These are phyloP conservation scores for Ustulina deusta DNA, from an alignment of 2,329 filamentous ascomycete species.

Conservation along the genomic window DNA sequence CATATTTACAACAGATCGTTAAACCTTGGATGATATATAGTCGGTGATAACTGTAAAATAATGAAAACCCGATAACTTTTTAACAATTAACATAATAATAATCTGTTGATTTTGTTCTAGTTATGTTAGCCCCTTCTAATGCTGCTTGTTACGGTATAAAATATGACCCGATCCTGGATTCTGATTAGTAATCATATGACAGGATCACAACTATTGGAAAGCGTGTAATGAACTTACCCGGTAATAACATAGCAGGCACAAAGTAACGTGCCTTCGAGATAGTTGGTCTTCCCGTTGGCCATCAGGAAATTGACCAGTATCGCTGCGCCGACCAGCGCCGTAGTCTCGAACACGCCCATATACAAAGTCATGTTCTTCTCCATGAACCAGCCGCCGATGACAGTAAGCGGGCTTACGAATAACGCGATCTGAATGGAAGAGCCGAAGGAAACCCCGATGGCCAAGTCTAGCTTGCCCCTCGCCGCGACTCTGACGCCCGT, in stretches of 20 bases:
- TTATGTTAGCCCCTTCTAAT: not conserved
- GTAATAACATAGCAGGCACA: slow-evolving; percentile 75
- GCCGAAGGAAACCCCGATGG: slow-evolving; percentile 76
- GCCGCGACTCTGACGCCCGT: slow-evolving; percentile 69
- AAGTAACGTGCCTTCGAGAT: slow-evolving; percentile 80
- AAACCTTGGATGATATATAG: not conserved
- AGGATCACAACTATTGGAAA: not conserved
- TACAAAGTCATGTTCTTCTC: slow-evolving; percentile 76
- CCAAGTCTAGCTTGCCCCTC: slow-evolving; percentile 79
- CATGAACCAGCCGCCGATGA: slow-evolving; percentile 75
- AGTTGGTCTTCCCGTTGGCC: slow-evolving; percentile 84
- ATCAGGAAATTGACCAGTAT: slow-evolving; percentile 89
- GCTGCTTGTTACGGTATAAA: slow-evolving; percentile 6
- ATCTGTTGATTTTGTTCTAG: not conserved
- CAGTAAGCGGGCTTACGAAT: slow-evolving; percentile 75
- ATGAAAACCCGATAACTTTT: not conserved
- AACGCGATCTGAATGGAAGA: slow-evolving; percentile 77
- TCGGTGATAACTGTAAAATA: not conserved
- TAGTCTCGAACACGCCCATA: slow-evolving; percentile 88
- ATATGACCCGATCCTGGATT: slow-evolving; percentile 17
- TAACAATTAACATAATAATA: not conserved
- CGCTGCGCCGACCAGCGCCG: slow-evolving; percentile 82
- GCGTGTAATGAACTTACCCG: slow-evolving; percentile 41
- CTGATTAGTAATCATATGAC: not conserved
- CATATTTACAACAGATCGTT: not conserved